These are phyloP conservation scores for Mortierella sp. DNA, from an alignment of 371 early-diverging fungal species.

Conservation along the genomic window DNA sequence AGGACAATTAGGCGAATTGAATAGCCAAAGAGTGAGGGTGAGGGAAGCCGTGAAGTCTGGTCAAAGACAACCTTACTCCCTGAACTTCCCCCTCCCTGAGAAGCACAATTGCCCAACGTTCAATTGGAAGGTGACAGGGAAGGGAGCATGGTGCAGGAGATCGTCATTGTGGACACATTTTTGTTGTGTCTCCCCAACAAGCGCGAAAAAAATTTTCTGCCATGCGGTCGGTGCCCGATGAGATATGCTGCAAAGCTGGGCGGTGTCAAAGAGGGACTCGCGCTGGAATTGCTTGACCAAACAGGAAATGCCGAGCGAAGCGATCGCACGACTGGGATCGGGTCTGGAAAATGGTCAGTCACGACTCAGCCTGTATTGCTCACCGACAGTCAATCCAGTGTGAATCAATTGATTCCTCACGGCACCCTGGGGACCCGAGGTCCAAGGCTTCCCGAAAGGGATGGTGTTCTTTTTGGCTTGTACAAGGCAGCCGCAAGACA, in stretches of 20 bases:
- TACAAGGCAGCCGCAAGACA: too few relatives aligned
- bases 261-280: slow-evolving; percentile 3
- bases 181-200: background rate
- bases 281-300: slow-evolving; percentile 43
- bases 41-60: too few relatives aligned
- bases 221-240: background rate
- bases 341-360: background rate
- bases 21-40: background rate
- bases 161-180: background rate
- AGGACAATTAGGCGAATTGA: background rate
- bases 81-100: background rate
- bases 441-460: too few relatives aligned
- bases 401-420: too few relatives aligned
- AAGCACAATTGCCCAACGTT: too few relatives aligned
- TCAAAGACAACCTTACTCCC: background rate
- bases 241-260: background rate
- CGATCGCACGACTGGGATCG: slow-evolving; percentile 2
- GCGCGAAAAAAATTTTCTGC: background rate
- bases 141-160: background rate
- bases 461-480: too few relatives aligned
- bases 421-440: too few relatives aligned
- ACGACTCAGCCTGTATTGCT: background rate
- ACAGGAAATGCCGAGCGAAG: slow-evolving; percentile 48
- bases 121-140: too few relatives aligned
- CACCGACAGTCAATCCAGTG: too few relatives aligned